phyloP scores from a whole-genome alignment of 352 stramenopile genomes.

The Chloridella minuta region DNA sequence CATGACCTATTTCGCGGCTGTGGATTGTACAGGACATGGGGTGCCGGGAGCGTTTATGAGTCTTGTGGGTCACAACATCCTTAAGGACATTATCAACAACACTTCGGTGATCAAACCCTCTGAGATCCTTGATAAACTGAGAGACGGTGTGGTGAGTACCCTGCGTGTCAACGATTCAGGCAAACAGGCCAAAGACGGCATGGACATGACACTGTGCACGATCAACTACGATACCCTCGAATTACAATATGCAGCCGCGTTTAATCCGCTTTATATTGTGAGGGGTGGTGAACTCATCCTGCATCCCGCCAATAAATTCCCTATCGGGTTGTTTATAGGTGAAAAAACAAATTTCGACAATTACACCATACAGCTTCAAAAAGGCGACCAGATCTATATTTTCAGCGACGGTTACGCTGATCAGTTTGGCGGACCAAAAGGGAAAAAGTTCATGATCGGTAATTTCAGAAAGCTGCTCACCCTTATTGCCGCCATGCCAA shows the following conservation, averaged over 20 bases:
- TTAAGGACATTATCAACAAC: background rate
- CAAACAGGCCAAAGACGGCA: too few relatives aligned
- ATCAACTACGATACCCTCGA: background rate
- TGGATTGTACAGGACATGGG: background rate
- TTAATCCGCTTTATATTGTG: background rate
- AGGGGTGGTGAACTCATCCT: background rate
- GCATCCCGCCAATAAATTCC: background rate
- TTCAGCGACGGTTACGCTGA: background rate
- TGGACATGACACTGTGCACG: background rate
- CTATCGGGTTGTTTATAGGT: background rate
- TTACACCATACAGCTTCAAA: too few relatives aligned
- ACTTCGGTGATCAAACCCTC: background rate
- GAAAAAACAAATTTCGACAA: background rate
- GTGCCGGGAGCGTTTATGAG: background rate
- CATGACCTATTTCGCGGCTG: background rate
- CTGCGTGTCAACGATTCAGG: too few relatives aligned
- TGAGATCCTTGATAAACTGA: background rate
- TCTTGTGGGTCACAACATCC: background rate
- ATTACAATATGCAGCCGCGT: background rate
- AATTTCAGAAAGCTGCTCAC: too few relatives aligned
- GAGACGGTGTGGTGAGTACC: background rate
- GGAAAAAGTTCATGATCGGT: background rate
- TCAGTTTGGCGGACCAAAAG: background rate
- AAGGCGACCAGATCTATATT: background rate
- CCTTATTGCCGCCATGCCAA: background rate